Percentiles rank a stretch among this genome's conserved stretches.
Conservation (phyloP, 225 moss, liverwort and hornwort genomes). For the Straminergon stramineum region DNA sequence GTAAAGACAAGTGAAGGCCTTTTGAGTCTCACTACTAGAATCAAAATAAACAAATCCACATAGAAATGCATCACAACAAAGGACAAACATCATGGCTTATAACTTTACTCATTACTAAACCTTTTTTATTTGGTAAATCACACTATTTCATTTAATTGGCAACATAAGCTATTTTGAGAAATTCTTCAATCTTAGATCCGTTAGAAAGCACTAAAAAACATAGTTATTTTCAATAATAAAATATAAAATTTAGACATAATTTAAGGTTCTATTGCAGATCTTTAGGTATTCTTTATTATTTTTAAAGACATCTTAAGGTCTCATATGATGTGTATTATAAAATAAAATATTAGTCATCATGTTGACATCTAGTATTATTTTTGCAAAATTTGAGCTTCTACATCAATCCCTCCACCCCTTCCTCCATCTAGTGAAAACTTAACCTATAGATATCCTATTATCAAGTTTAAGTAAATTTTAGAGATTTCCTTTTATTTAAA, state of each 20-base stretch:
- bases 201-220: not conserved
- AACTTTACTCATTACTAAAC: not conserved
- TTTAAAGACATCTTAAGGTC: not conserved
- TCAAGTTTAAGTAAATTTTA: not conserved
- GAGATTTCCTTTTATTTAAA: not conserved
- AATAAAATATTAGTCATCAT: not conserved
- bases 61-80: not conserved
- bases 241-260: not conserved
- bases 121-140: not conserved
- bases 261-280: not conserved
- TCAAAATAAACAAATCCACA: not conserved
- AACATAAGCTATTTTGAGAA: not conserved
- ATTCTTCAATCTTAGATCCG: fast-evolving
- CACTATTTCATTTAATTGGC: not conserved
- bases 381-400: not conserved
- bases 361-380: not conserved
- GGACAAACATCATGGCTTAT: not conserved
- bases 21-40: too few species aligned
- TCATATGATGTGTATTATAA: not conserved
- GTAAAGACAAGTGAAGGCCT: too few species aligned
- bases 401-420: not conserved
- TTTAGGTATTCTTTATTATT: not conserved
- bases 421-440: not conserved
- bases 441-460: not conserved
- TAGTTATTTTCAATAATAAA: not conserved